Percentiles rank a stretch among this genome's conserved stretches.
Conservation (phyloP, 306 rosid species). For the Cucurbita ficifolia region DNA sequence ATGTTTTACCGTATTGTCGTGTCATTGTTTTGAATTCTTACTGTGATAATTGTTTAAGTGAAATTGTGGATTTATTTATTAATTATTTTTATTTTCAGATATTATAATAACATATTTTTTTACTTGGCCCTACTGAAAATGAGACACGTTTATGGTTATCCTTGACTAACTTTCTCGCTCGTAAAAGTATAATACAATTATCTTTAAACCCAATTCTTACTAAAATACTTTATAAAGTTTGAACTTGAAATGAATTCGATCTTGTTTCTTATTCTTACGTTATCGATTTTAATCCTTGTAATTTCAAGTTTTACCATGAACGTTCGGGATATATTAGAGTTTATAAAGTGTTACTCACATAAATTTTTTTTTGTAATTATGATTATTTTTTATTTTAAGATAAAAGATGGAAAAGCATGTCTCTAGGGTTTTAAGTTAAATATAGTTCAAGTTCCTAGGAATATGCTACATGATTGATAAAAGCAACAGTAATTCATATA, state of each 20-base stretch:
- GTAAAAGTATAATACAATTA: no score
- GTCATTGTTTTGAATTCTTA: neutral
- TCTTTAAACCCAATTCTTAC: no score
- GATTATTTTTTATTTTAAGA: neutral
- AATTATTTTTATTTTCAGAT: no score
- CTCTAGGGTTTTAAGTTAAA: neutral
- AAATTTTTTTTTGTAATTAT: neutral
- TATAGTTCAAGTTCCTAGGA: conserved; percentile 1
- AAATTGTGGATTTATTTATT: no score
- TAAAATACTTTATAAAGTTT: no score
- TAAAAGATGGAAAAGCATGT: neutral
- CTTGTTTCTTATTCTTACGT: no score
- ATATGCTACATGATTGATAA: neutral
- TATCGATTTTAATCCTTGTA: neutral
- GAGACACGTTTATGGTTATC: no score
- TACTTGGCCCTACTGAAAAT: no score
- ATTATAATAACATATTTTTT: no score
- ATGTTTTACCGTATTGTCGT: neutral
- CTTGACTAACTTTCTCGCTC: no score
- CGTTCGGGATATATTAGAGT: neutral
- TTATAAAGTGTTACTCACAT: neutral
- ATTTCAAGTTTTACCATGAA: neutral
- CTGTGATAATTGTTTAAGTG: no score
- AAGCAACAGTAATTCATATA: neutral
- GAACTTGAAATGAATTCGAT: no score